Conservation (phyloP, 257 asterid genomes). For the Mentha longifolia region DNA sequence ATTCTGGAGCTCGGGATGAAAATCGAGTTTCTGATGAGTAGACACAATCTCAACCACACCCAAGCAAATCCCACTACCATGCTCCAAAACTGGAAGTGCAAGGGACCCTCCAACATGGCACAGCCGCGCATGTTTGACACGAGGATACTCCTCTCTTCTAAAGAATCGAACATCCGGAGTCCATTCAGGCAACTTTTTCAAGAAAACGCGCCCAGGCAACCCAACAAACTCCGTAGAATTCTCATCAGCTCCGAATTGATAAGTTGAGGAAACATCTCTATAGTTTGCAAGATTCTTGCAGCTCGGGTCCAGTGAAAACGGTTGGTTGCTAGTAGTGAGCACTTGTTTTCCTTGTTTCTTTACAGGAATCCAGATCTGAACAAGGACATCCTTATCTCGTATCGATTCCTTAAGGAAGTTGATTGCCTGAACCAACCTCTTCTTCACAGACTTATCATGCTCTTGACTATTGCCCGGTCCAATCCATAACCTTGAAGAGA, state of each 20-base stretch:
- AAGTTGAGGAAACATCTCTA: slow-evolving; percentile 54
- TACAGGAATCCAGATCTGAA: slow-evolving; percentile 76
- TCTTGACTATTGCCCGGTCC: slow-evolving; percentile 43
- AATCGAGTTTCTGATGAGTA: slow-evolving; percentile 50
- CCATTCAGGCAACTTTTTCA: slow-evolving; percentile 74
- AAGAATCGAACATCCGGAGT: slow-evolving; percentile 81
- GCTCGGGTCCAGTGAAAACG: slow-evolving; percentile 53
- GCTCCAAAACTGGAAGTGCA: slow-evolving; percentile 69
- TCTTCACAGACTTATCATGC: slow-evolving; percentile 41
- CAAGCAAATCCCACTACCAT: slow-evolving; percentile 66
- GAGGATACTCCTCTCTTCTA: slow-evolving; percentile 63
- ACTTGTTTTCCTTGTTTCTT: slow-evolving; percentile 52
- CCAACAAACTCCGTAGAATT: slow-evolving; percentile 56
- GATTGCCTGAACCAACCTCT: slow-evolving; percentile 58
- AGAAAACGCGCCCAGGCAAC: slow-evolving; percentile 72
- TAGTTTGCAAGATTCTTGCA: slow-evolving; percentile 57
- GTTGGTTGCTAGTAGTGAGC: slow-evolving; percentile 61
- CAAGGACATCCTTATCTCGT: slow-evolving; percentile 57
- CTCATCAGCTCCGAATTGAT: slow-evolving; percentile 57
- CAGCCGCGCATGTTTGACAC: slow-evolving; percentile 57
- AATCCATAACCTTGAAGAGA: slow-evolving; percentile 46
- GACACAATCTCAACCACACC: slow-evolving; percentile 74
- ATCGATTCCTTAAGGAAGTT: slow-evolving; percentile 51
- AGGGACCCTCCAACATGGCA: slow-evolving; percentile 62
- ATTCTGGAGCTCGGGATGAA: slow-evolving; percentile 56